Percentiles rank a stretch among this genome's conserved stretches.
phyloP scores from a whole-genome alignment of 1,139 yeast genomes.

The Candida sojae region DNA sequence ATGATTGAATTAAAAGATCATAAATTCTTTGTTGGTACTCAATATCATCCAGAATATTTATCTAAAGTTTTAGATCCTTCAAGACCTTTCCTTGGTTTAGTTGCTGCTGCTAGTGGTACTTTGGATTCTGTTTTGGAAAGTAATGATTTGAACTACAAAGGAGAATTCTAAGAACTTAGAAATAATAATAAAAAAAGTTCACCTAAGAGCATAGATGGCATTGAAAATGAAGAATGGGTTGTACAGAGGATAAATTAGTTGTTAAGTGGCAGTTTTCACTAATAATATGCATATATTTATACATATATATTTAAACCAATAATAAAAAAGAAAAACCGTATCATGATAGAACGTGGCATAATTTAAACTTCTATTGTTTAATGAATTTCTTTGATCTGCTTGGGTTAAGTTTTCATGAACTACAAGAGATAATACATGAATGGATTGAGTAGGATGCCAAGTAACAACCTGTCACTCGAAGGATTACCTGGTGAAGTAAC shows the following conservation, averaged over 20 bases:
- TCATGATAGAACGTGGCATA: too few relatives aligned
- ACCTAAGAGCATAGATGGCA: neutral
- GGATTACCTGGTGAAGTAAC: too few relatives aligned
- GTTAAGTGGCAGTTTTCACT: neutral
- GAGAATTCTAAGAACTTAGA: slow-evolving; percentile 35
- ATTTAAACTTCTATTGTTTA: too few relatives aligned
- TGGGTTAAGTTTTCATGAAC: too few relatives aligned
- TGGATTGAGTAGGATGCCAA: too few relatives aligned
- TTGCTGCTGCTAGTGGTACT: slow-evolving; percentile 87
- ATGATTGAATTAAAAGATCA: slow-evolving; percentile 78
- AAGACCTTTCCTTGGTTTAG: slow-evolving; percentile 92
- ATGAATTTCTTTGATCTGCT: too few relatives aligned
- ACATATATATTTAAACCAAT: too few relatives aligned
- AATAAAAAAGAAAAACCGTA: too few relatives aligned
- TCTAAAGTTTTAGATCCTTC: slow-evolving; percentile 97
- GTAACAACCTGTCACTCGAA: too few relatives aligned
- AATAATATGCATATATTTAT: neutral
- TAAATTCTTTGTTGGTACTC: slow-evolving; percentile 93
- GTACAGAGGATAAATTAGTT: slow-evolving; percentile 2
- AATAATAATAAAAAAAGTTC: neutral
- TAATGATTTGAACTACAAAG: slow-evolving; percentile 46
- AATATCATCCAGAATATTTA: slow-evolving; percentile 97
- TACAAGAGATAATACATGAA: too few relatives aligned
- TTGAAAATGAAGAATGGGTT: neutral
- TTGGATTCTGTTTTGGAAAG: slow-evolving; percentile 60